Conservation (phyloP, 176 grass and related monocot genomes). For the Musa beccarii region DNA sequence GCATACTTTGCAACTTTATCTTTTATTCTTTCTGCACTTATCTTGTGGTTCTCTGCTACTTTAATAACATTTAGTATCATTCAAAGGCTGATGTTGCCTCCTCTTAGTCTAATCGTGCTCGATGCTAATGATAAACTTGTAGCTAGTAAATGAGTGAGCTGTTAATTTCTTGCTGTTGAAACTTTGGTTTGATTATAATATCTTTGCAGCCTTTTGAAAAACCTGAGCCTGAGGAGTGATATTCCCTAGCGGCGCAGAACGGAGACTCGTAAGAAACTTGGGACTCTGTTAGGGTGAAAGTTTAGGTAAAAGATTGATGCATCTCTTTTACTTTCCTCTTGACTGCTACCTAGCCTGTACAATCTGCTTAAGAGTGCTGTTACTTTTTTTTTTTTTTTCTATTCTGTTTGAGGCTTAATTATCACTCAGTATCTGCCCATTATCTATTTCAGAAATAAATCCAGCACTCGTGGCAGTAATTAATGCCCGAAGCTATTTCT, state of each 20-base stretch:
- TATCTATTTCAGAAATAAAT: too few relatives aligned
- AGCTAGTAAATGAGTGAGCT: neutral
- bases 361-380: neutral
- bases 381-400: neutral
- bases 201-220: constrained; percentile 36
- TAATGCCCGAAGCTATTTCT: neutral
- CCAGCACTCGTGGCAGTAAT: neutral
- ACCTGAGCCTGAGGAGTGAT: constrained; percentile 25
- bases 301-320: neutral
- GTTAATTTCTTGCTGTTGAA: neutral
- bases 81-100: too few relatives aligned
- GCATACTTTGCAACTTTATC: too few relatives aligned
- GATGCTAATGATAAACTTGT: neutral
- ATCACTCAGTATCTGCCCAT: too few relatives aligned
- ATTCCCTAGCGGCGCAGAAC: neutral
- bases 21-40: too few relatives aligned
- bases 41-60: too few relatives aligned
- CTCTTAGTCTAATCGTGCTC: too few relatives aligned
- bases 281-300: neutral
- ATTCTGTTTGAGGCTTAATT: too few relatives aligned
- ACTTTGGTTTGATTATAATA: neutral
- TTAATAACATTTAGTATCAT: too few relatives aligned
- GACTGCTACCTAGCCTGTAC: neutral
- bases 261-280: neutral
- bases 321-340: neutral